Evolutionary conservation across 2,329 filamentous ascomycete genomes (phyloP).

Genomic region (Atkinsonella texensis): DNA sequence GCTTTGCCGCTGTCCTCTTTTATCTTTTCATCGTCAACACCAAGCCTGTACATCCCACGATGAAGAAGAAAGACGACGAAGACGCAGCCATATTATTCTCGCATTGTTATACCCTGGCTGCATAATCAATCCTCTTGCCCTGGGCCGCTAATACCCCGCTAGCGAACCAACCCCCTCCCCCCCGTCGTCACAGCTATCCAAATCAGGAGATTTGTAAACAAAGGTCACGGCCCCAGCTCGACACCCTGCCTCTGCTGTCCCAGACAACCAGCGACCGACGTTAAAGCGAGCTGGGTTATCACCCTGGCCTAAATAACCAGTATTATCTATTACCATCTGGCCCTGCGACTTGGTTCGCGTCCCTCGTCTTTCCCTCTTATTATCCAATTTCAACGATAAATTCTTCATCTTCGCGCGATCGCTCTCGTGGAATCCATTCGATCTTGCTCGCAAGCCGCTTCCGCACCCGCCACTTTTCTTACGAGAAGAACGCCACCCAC

Average conservation of each 20-base stretch:
- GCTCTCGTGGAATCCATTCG: neutral
- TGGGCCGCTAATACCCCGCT: constrained; percentile 3
- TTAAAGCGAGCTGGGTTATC: constrained; percentile 6
- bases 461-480: neutral
- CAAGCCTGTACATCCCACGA: constrained; percentile 10
- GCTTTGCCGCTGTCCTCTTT: neutral
- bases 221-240: constrained; percentile 21
- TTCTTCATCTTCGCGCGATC: neutral
- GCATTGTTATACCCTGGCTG: constrained; percentile 5
- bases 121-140: neutral
- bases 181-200: constrained; percentile 19
- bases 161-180: neutral
- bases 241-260: constrained; percentile 19
- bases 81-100: constrained; percentile 5
- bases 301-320: constrained; percentile 1
- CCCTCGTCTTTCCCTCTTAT: neutral
- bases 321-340: constrained; percentile 1
- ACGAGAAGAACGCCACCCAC: neutral
- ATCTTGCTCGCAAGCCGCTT: neutral
- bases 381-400: neutral
- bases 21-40: constrained; percentile 8
- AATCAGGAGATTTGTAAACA: constrained; percentile 30
- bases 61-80: constrained; percentile 9
- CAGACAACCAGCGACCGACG: constrained; percentile 19
- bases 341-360: constrained; percentile 1